Base-by-base conservation (phyloP, 352 stramenopile species). In the Phytophthora pini region DNA sequence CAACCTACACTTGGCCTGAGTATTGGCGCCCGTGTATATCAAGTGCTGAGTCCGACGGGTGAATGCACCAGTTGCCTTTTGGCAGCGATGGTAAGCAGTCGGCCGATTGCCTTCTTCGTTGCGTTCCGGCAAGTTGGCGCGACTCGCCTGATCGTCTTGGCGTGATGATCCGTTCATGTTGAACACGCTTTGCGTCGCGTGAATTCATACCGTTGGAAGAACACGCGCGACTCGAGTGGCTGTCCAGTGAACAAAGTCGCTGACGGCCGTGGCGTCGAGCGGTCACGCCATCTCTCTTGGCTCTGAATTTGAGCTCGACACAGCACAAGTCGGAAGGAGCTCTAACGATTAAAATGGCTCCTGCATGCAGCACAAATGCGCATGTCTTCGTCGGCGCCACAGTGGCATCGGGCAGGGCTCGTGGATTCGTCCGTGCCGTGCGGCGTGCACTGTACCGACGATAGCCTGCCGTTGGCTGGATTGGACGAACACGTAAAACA, bases 401-500 rank as follows among this genome's bases (percentile, higher is more conserved):
- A 20, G 29, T 34, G 29, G 6, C 29, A 45, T 29, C 24, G 46
- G 57, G 20, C 39, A 26, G 20, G 44, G 31, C 5, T 12, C 7
- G 9, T 29, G 20, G 17, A 52, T 15, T 29, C 17, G 17, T 20
- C 17, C 17, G 17, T 20, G 17, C 17, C 17, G 53, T 9, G 41
- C 4, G 12, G 27, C 3, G 4, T 43, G 27, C 46, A 11, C 5
- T 36, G 8, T 34, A 20, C 17, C 17, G 17, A 20, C 17, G 17
- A 20, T 20, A 20, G 17, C 0, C 17, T 20, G 17, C 0, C 8
- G 12, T 31, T 22, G 51, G 39, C 26, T 34, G 24, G 48, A 58
- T 66, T 66, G 49, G 58, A 60, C 48, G 58, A 66, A 66, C 58
- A 66, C 58, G 49, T 31, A 46, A 66, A 60, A 65, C 49, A 9